Percentiles rank a stretch among this genome's conserved stretches.
Evolutionary conservation across 805 yeast species (phyloP).

Genomic region (Metschnikowia noctiluminum): DNA sequence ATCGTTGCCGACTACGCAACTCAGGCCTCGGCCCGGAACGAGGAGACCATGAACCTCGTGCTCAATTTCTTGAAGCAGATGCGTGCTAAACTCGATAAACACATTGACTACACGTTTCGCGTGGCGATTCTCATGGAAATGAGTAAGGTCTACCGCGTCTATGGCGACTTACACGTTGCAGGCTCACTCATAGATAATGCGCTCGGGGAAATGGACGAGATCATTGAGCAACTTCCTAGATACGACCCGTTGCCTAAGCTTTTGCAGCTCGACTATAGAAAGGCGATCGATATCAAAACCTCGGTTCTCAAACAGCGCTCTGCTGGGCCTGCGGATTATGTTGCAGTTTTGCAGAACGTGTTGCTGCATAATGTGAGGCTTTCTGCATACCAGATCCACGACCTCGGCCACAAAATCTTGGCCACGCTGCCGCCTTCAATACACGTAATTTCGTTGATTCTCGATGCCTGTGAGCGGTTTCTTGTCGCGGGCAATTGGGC

Average conservation of each 20-base stretch:
- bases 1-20: conserved; percentile 26
- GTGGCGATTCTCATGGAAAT: conserved; percentile 26
- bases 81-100: conserved; percentile 20
- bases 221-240: conserved; percentile 14
- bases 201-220: conserved; percentile 21
- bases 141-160: conserved; percentile 26
- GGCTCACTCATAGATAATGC: conserved; percentile 25
- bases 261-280: conserved; percentile 19
- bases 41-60: conserved; percentile 23
- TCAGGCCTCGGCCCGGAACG: conserved; percentile 14
- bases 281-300: conserved; percentile 19
- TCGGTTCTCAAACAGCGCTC: conserved; percentile 3
- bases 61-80: conserved; percentile 29
- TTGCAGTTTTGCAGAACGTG: conserved; percentile 1
- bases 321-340: conserved; percentile 4
- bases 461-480: conserved; percentile 28
- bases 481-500: conserved; percentile 31
- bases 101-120: conserved; percentile 22
- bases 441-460: conserved; percentile 12
- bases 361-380: conserved; percentile 16
- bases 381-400: conserved; percentile 21
- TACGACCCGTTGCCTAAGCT: conserved; percentile 19
- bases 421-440: background rate
- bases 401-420: background rate
- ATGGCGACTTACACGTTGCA: conserved; percentile 23